These are phyloP conservation scores for Aspergillus saccharolyticus DNA, from an alignment of 495 filamentous ascomycete species.

Conservation along the genomic window DNA sequence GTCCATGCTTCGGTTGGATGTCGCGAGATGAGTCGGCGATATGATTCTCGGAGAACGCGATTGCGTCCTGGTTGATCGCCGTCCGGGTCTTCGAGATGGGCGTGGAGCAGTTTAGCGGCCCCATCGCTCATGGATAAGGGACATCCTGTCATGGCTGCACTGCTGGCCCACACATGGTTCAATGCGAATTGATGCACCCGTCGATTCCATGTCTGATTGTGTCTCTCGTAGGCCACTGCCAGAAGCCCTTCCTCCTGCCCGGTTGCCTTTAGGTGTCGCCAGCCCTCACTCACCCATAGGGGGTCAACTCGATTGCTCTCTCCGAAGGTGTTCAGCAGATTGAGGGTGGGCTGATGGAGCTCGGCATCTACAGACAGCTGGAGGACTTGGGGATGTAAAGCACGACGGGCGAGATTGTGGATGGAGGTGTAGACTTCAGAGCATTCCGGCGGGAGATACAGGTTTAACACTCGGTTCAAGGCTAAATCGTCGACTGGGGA, in stretches of 20 bases:
- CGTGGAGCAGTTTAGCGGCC: background rate
- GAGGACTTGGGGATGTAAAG: background rate
- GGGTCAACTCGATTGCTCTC: background rate
- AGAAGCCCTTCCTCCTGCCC: background rate
- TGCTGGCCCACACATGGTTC: background rate
- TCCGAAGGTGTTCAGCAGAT: background rate
- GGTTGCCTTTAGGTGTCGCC: background rate
- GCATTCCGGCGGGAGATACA: background rate
- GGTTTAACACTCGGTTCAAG: background rate
- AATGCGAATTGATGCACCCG: background rate
- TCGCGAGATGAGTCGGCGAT: background rate
- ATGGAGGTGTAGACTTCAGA: background rate
- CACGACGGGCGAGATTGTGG: background rate
- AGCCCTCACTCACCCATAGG: background rate
- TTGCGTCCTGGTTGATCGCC: background rate
- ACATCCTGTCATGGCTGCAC: background rate
- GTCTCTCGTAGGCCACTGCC: background rate
- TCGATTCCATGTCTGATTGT: background rate
- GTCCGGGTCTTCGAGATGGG: background rate
- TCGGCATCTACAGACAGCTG: background rate
- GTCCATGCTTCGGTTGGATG: constrained; percentile 52
- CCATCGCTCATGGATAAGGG: background rate
- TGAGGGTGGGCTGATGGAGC: background rate
- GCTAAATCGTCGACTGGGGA: no score
- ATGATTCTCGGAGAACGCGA: background rate